Base-by-base conservation (phyloP, 2,329 filamentous ascomycete genomes). In the Cladorrhinum sp. region DNA sequence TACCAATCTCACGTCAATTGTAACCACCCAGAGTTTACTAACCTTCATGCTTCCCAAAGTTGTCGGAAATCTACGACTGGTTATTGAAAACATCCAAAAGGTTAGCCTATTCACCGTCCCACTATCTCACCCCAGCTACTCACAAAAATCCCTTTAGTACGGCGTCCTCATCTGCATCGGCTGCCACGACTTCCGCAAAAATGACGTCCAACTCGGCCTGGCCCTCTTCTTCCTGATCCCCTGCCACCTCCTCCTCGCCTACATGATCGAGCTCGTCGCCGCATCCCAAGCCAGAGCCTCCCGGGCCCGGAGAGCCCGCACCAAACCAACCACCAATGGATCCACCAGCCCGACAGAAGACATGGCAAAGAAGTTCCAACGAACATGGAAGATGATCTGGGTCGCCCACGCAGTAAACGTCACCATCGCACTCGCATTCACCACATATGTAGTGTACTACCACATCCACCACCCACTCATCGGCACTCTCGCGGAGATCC, bases 41-140 rank as follows among this genome's bases (percentile, higher is more conserved):
- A 45, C 41, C 8, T 45, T 45, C 20, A 8, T 18, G 5, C 10
- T 45, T 41, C n/a, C n/a, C 41, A 45, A 62, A 92, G 91, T 98
- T 70, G 92, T 93, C 54, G 95, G 93, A 69, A 99, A 99, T 73
- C 77, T 99, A 55, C 88, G 95, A 65, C 81, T 99, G 70, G 91
- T 98, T 78, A 92, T 99, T 71, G 95, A 98, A 76, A 99, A 99
- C 72, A 91, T 93, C 67, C 91, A 93, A 79, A 97, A 97, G 83
- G 91, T 91, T 45, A 22, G 38, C 58, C 53, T 27, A 45, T 45
- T 22, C 10, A 32, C 13, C 29, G 10, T 45, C 16, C 50, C 36
- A 6, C 29, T 41, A 65, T 52, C 67, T n/a, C 32, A 55, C 9
- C 18, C n/a, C 36, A 50, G 1, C n/a, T 9, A 59, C 55, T 58